Conservation (phyloP, 495 filamentous ascomycete species). For the Lasiosphaeria ovina region DNA sequence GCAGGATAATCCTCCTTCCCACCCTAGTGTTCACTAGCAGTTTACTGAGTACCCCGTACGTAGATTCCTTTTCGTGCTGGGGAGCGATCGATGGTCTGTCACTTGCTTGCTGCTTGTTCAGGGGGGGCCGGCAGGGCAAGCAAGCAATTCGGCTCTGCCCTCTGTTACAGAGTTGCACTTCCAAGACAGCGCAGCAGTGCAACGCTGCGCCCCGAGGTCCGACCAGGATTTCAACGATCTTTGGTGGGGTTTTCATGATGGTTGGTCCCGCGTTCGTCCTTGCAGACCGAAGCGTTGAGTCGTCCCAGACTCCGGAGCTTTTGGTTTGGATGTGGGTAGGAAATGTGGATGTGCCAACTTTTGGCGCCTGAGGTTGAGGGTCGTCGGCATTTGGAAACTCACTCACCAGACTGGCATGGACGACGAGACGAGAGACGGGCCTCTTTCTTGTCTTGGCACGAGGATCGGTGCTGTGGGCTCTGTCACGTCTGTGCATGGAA, state of each 20-base stretch:
- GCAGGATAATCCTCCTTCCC: background rate
- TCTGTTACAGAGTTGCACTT: background rate
- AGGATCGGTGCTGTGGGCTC: background rate
- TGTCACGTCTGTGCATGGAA: background rate
- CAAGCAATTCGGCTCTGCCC: background rate
- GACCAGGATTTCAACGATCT: slow-evolving; percentile 1
- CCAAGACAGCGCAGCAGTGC: slow-evolving; percentile 2
- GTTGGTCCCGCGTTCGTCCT: too few relatives aligned
- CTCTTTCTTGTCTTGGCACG: background rate
- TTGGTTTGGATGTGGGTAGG: too few relatives aligned
- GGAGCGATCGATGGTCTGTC: background rate
- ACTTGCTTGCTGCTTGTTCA: background rate
- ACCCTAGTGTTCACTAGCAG: background rate
- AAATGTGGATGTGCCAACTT: too few relatives aligned
- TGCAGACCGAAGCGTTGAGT: too few relatives aligned
- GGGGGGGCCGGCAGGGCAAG: too few relatives aligned
- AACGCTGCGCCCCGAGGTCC: slow-evolving; percentile 4
- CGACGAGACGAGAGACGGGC: too few relatives aligned
- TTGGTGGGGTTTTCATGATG: background rate
- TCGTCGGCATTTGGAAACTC: too few relatives aligned
- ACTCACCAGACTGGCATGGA: too few relatives aligned
- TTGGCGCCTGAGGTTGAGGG: too few relatives aligned
- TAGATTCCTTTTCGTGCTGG: too few relatives aligned
- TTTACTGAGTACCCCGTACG: too few relatives aligned
- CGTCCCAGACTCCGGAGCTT: too few relatives aligned